A percentile compares a stretch with the other conserved stretches of the same genome.
Conservation (phyloP, 768 basidiomycete species). For the Auriscalpium microsporum region DNA sequence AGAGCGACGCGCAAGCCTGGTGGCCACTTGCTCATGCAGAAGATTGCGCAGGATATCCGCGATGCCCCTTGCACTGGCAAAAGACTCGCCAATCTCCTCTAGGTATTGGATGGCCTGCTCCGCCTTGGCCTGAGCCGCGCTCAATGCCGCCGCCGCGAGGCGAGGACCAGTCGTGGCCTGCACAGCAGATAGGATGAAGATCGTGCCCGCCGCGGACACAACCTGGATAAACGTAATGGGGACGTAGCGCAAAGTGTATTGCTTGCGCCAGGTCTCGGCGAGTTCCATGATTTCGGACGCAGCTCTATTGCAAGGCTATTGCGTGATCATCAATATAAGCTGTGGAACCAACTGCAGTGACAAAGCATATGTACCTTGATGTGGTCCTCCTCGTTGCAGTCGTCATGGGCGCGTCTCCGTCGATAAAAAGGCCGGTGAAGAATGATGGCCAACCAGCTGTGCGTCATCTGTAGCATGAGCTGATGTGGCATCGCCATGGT, state of each 20-base stretch:
- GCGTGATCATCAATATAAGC: background rate
- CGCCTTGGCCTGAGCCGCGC: conserved; percentile 4
- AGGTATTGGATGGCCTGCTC: conserved; percentile 7
- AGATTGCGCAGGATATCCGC: conserved; percentile 13
- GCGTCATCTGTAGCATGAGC: conserved; percentile 15
- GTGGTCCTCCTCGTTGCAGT: conserved; percentile 6
- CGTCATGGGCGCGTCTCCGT: conserved; percentile 4
- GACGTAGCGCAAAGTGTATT: conserved; percentile 11
- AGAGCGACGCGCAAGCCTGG: conserved; percentile 12
- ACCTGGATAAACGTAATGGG: conserved; percentile 17
- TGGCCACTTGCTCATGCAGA: conserved; percentile 7
- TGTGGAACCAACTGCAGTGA: background rate
- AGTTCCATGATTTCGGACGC: conserved; percentile 15
- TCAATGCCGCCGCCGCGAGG: conserved; percentile 5
- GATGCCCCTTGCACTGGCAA: conserved; percentile 8
- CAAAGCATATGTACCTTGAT: conserved; percentile 3
- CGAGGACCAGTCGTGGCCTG: conserved; percentile 14
- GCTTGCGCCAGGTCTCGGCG: conserved; percentile 7
- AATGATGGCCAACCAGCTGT: conserved; percentile 12
- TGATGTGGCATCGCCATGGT: conserved; percentile 10
- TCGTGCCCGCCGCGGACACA: conserved; percentile 15
- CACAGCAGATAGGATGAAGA: conserved; percentile 16
- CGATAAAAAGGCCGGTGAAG: conserved; percentile 16
- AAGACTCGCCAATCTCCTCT: conserved; percentile 11
- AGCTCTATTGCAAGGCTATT: conserved; percentile 12